Evolutionary conservation across 108 stramenopile species (phyloP).

Genomic region (Aurantiochytrium sp.): DNA sequence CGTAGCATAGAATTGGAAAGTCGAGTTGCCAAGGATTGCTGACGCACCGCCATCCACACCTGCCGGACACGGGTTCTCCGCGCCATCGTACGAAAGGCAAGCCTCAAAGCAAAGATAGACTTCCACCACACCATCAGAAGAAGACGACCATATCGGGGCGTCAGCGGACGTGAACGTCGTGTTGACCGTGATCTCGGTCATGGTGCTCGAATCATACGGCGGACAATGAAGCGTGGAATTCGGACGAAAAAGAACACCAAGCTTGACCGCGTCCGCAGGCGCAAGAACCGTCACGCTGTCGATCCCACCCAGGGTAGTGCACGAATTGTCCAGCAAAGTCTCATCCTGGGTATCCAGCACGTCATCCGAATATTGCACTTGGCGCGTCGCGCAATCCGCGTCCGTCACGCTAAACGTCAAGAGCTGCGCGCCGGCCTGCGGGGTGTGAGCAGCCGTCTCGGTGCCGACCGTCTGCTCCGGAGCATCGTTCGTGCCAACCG

Average conservation of each 20-base stretch:
- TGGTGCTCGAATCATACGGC: neutral
- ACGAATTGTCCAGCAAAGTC: neutral
- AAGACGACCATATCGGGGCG: too few relatives aligned
- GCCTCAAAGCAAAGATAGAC: neutral
- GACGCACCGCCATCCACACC: neutral
- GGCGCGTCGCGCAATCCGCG: neutral
- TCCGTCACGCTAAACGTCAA: neutral
- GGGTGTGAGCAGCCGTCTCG: neutral
- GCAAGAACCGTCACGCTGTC: neutral
- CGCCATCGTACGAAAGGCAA: neutral
- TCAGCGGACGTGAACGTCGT: too few relatives aligned
- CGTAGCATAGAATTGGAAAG: neutral
- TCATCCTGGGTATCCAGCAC: neutral
- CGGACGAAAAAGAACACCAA: neutral
- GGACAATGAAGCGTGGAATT: neutral
- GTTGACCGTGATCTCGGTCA: too few relatives aligned
- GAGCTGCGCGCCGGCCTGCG: neutral
- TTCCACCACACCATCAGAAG: neutral
- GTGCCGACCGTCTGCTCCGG: neutral
- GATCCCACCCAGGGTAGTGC: neutral
- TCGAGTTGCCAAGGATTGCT: neutral
- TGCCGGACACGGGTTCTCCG: neutral
- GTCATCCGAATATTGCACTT: neutral
- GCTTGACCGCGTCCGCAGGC: neutral
- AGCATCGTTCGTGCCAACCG: neutral